A percentile compares a stretch with the other conserved stretches of the same genome.
Conservation (phyloP, 805 yeast species). For the Kuraishia piskuri region DNA sequence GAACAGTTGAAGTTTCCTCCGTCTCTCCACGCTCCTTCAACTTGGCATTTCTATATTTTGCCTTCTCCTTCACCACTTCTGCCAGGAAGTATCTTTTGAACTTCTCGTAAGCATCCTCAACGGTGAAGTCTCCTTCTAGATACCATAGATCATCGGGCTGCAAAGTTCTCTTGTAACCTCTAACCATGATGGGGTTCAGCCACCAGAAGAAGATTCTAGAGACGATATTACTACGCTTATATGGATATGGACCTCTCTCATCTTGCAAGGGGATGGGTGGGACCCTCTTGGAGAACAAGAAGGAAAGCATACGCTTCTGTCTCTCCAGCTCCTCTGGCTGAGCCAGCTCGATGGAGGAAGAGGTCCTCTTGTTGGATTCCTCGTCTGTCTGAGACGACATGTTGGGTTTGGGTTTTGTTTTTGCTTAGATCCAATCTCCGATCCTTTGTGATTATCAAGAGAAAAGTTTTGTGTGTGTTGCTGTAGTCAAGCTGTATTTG, state of each 20-base stretch:
- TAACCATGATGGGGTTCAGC: conserved; percentile 53
- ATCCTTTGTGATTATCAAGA: no score
- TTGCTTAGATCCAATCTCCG: not conserved
- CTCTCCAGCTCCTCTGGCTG: conserved; percentile 33
- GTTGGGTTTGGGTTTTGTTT: not conserved
- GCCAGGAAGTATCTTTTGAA: conserved; percentile 19
- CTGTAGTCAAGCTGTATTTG: not conserved
- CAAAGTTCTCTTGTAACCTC: conserved; percentile 66
- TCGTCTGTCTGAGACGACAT: not conserved
- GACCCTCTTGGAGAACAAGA: conserved; percentile 21
- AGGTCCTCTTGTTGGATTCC: not conserved
- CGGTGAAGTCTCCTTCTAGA: conserved; percentile 31
- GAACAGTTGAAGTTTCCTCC: conserved; percentile 16
- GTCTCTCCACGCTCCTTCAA: conserved; percentile 22
- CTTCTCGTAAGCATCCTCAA: conserved; percentile 29
- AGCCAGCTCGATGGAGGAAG: conserved; percentile 35
- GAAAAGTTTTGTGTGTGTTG: no score
- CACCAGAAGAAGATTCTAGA: conserved; percentile 51
- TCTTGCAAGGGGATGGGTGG: conserved; percentile 47
- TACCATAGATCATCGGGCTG: conserved; percentile 55
- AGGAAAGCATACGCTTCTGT: conserved; percentile 6
- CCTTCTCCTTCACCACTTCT: not conserved
- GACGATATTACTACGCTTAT: conserved; percentile 30
- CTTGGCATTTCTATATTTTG: conserved; percentile 8
- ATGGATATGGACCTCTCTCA: conserved; percentile 40